phyloP scores from a whole-genome alignment of 2,329 filamentous ascomycete genomes.

The Penicillium oxalicum region DNA sequence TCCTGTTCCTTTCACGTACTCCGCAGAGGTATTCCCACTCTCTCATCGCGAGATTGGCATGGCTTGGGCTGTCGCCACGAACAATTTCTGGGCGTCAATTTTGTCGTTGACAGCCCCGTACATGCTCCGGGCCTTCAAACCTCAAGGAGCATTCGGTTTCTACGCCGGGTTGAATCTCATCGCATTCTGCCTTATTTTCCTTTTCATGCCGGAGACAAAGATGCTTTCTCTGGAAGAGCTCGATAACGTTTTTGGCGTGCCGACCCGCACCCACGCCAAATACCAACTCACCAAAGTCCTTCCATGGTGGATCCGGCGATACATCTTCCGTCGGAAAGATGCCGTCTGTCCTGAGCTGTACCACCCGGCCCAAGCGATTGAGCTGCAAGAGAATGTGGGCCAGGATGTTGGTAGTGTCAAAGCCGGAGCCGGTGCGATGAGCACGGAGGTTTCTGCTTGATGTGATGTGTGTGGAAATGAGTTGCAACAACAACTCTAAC shows the following conservation, averaged over 20 bases:
- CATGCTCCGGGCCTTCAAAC: slow-evolving; percentile 40
- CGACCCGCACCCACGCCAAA: slow-evolving; percentile 47
- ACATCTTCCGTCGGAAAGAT: slow-evolving; percentile 47
- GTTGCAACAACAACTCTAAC: not conserved
- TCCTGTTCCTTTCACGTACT: slow-evolving; percentile 18
- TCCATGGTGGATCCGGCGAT: slow-evolving; percentile 56
- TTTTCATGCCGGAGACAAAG: slow-evolving; percentile 50
- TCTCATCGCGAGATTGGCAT: slow-evolving; percentile 44
- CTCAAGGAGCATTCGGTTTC: slow-evolving; percentile 52
- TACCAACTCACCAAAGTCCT: slow-evolving; percentile 51
- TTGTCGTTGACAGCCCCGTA: slow-evolving; percentile 42
- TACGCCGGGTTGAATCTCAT: slow-evolving; percentile 52
- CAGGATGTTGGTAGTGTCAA: not conserved
- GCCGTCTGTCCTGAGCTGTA: slow-evolving; percentile 46
- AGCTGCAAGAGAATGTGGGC: not conserved
- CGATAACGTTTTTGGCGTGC: slow-evolving; percentile 49
- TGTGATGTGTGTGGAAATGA: not conserved
- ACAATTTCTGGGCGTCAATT: slow-evolving; percentile 39
- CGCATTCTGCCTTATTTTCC: slow-evolving; percentile 54
- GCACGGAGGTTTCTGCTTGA: slow-evolving; percentile 1
- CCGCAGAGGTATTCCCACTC: slow-evolving; percentile 37
- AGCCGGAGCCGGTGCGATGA: not conserved
- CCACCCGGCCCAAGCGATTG: slow-evolving; percentile 6
- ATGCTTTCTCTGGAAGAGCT: slow-evolving; percentile 49
- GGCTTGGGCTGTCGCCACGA: slow-evolving; percentile 33